A percentile compares a stretch with the other conserved stretches of the same genome.
Evolutionary conservation across 2,329 filamentous ascomycete species (phyloP).

Genomic region (Cytospora leucostoma): DNA sequence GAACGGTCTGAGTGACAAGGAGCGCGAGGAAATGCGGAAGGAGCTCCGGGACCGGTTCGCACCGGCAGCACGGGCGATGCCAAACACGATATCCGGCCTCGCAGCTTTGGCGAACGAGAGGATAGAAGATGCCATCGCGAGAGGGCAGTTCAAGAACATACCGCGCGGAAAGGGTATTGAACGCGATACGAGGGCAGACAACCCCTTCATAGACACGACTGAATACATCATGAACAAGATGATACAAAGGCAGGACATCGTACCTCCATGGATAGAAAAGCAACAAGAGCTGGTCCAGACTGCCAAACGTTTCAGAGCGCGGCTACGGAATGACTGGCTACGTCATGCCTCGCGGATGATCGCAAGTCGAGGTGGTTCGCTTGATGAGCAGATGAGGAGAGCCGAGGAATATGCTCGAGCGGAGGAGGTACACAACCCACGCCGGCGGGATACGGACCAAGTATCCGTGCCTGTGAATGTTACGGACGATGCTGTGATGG

Average conservation of each 20-base stretch:
- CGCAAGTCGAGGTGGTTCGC: conserved; percentile 70
- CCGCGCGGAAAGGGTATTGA: conserved; percentile 77
- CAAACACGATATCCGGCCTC: conserved; percentile 76
- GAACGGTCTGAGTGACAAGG: conserved; percentile 64
- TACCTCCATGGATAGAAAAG: conserved; percentile 98
- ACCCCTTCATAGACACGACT: conserved; percentile 91
- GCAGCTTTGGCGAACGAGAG: conserved; percentile 81
- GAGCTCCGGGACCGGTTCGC: conserved; percentile 81
- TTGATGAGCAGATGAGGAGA: conserved; percentile 70
- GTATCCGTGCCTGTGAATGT: conserved; percentile 49
- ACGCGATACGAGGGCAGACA: conserved; percentile 78
- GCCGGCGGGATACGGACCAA: conserved; percentile 47
- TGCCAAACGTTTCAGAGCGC: conserved; percentile 67
- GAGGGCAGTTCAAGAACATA: conserved; percentile 86
- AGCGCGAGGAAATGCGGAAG: conserved; percentile 69
- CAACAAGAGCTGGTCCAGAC: conserved; percentile 83
- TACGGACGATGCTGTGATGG: conserved; percentile 52
- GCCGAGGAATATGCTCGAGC: conserved; percentile 76
- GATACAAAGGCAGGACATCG: conserved; percentile 92
- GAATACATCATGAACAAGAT: conserved; percentile 99
- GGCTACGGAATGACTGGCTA: conserved; percentile 82
- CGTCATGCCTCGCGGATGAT: conserved; percentile 80
- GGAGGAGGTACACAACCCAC: conserved; percentile 67
- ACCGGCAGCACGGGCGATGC: conserved; percentile 70
- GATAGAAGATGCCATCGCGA: conserved; percentile 90